phyloP scores from a whole-genome alignment of 83 land plant species.

The Isoetes engelmannii region DNA sequence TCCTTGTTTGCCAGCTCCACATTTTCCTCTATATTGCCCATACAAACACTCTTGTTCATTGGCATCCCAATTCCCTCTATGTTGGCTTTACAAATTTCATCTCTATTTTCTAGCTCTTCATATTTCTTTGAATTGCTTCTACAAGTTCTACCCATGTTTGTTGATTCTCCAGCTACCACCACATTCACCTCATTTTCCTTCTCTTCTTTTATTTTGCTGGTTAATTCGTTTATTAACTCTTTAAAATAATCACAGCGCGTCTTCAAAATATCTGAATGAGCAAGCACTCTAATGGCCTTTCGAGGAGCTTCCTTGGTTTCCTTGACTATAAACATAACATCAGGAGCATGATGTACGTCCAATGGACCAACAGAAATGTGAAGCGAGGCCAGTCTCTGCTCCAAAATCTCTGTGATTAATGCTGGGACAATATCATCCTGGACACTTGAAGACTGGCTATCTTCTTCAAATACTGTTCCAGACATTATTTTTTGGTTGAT shows the following conservation, averaged over 20 bases:
- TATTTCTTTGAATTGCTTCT: not conserved
- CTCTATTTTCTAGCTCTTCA: not conserved
- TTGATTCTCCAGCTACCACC: not conserved
- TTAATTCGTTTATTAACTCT: slow-evolving; percentile 2
- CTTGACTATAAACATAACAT: not conserved
- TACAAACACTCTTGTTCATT: not conserved
- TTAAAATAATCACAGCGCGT: slow-evolving; percentile 5
- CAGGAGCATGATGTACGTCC: not conserved
- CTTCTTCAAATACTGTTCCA: no score
- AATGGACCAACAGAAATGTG: not conserved
- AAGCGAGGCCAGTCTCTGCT: not conserved
- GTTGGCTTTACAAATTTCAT: not conserved
- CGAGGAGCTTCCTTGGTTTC: not conserved
- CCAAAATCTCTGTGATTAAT: not conserved
- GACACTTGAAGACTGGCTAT: no score
- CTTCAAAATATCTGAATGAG: slow-evolving; percentile 8
- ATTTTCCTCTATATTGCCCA: no score
- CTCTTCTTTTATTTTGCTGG: not conserved
- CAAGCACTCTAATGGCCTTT: not conserved
- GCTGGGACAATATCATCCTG: no score
- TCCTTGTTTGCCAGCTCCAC: no score
- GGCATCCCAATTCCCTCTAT: not conserved
- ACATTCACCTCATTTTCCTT: not conserved
- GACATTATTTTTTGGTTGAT: no score
- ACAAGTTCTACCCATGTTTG: not conserved